A percentile compares a stretch with the other conserved stretches of the same genome.
Conservation (phyloP, 2,329 filamentous ascomycete genomes). For the Balansia obtecta region DNA sequence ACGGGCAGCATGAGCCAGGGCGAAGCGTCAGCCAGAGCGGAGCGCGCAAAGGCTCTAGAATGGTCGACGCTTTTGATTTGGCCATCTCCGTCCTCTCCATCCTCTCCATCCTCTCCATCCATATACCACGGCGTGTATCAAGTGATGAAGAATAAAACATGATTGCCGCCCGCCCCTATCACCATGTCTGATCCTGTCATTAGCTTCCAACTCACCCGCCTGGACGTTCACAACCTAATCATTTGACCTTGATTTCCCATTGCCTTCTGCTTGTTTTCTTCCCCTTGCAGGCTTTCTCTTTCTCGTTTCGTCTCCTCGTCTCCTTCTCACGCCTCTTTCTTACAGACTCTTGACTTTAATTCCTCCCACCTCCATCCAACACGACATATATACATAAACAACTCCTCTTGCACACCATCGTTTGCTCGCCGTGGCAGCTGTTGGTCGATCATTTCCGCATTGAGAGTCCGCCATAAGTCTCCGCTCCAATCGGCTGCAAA, state of each 20-base stretch:
- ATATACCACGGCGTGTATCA: conserved; percentile 9
- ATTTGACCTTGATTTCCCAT: too few relatives aligned
- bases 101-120: too few relatives aligned
- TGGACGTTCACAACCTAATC: background rate
- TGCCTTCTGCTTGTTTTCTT: background rate
- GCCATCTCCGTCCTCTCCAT: conserved; percentile 5
- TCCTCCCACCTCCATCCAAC: background rate
- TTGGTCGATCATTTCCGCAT: background rate
- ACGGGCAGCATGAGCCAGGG: background rate
- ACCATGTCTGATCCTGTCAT: background rate
- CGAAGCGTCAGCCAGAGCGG: background rate
- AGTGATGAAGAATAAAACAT: conserved; percentile 9
- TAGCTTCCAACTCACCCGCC: background rate
- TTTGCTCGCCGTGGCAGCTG: background rate
- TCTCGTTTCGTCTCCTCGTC: background rate
- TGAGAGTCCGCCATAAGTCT: background rate
- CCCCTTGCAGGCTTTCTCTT: background rate
- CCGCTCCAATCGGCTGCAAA: background rate
- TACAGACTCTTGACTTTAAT: background rate
- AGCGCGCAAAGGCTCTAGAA: conserved; percentile 3
- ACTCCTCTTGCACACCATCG: background rate
- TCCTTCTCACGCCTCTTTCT: background rate
- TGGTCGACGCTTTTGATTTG: conserved; percentile 1
- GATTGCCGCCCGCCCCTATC: conserved; percentile 5
- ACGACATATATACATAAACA: background rate